Conservation (phyloP, 805 yeast species). For the Debaryomyces hansenii region DNA sequence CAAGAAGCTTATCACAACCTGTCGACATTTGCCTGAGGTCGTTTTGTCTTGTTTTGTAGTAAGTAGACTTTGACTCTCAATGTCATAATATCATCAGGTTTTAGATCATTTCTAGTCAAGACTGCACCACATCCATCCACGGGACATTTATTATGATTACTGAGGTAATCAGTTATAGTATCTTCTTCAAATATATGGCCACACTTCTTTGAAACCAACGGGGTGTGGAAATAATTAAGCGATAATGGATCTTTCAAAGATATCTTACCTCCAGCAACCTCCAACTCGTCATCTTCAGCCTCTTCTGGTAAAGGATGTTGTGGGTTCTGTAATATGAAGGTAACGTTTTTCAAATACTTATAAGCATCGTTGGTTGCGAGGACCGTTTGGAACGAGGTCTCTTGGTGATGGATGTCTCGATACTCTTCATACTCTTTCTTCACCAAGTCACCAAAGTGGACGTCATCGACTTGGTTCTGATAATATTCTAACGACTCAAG, state of each 20-base stretch:
- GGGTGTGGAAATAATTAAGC: conserved; percentile 48
- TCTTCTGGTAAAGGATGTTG: conserved; percentile 59
- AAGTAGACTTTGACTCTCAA: conserved; percentile 47
- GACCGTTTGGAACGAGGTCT: conserved; percentile 6
- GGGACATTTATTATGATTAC: conserved; percentile 48
- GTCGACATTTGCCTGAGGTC: conserved; percentile 5
- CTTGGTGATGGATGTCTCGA: conserved; percentile 2
- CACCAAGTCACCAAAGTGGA: conserved; percentile 18
- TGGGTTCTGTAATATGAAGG: conserved; percentile 57
- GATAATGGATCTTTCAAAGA: conserved; percentile 70
- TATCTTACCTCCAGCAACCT: conserved; percentile 69
- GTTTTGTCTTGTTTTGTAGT: conserved; percentile 15
- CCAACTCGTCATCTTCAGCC: conserved; percentile 55
- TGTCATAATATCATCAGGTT: conserved; percentile 53
- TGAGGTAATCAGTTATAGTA: conserved; percentile 37
- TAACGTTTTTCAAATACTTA: conserved; percentile 37
- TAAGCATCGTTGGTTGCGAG: conserved; percentile 12
- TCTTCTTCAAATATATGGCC: conserved; percentile 60
- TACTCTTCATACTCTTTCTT: conserved; percentile 6
- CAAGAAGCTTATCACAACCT: not conserved
- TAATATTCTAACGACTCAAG: conserved; percentile 21
- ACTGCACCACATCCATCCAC: conserved; percentile 50
- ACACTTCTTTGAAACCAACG: conserved; percentile 57
- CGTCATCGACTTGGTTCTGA: conserved; percentile 5
- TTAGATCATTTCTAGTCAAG: conserved; percentile 35